Conservation (phyloP, 1,284 basidiomycete species). For the Puccinia horiana region DNA sequence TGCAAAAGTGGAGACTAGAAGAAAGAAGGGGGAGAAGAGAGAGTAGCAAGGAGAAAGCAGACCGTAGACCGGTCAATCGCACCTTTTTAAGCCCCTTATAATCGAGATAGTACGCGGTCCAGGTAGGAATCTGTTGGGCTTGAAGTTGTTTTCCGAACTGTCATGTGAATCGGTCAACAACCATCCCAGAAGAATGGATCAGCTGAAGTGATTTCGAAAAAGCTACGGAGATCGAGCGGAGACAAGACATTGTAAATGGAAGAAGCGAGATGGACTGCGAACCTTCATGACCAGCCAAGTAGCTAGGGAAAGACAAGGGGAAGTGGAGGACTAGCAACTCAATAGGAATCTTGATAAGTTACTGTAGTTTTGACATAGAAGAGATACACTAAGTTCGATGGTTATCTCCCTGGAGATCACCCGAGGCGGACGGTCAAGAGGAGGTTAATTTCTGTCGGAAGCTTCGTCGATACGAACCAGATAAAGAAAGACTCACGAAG, state of each 20-base stretch:
- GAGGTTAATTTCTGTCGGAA: too few species aligned
- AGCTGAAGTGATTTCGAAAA: neutral
- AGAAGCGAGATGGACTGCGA: neutral
- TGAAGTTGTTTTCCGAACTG: slow-evolving; percentile 99
- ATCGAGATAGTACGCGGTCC: slow-evolving; percentile 94
- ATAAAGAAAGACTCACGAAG: too few species aligned
- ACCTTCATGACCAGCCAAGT: slow-evolving; percentile 26
- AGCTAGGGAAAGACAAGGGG: neutral
- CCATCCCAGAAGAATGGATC: neutral
- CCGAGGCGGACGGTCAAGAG: neutral
- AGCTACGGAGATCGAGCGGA: neutral
- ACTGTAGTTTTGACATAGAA: too few species aligned
- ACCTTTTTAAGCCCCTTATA: slow-evolving; percentile 93
- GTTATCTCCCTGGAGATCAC: neutral
- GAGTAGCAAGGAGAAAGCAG: neutral
- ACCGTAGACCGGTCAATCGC: slow-evolving; percentile 18
- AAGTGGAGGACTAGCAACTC: neutral
- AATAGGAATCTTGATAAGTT: neutral
- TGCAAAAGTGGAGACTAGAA: slow-evolving; percentile 5
- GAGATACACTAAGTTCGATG: too few species aligned
- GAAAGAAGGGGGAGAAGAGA: neutral
- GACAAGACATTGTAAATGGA: neutral
- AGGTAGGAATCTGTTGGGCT: slow-evolving; percentile 93
- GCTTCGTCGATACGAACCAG: too few species aligned
- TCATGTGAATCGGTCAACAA: neutral